A percentile compares a stretch with the other conserved stretches of the same genome.
These are phyloP conservation scores for Euclidium syriacum DNA, from an alignment of 345 rosid genomes.

Conservation along the genomic window DNA sequence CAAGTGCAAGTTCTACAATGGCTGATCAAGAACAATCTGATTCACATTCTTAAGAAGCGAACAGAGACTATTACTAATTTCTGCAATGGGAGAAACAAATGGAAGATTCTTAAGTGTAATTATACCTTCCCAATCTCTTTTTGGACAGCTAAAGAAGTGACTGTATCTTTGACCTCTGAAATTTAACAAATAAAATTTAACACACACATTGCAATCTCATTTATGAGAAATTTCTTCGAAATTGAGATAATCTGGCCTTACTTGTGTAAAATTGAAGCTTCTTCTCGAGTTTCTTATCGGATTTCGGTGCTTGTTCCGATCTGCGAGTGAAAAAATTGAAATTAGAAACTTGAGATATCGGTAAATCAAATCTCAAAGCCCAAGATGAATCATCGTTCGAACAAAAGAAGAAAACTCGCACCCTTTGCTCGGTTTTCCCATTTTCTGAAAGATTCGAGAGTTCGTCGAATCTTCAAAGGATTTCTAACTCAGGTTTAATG, in stretches of 20 bases:
- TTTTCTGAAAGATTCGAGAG: conserved; percentile 7
- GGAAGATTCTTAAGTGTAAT: background rate
- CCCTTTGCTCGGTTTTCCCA: conserved; percentile 35
- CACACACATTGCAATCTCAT: background rate
- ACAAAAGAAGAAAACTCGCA: background rate
- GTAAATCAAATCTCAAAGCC: background rate
- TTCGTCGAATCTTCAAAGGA: background rate
- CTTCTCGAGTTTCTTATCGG: conserved; percentile 54
- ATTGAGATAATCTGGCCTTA: conserved; percentile 17
- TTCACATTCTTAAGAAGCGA: background rate
- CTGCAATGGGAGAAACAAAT: background rate
- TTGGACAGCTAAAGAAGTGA: conserved; percentile 48
- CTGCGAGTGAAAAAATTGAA: conserved; percentile 7
- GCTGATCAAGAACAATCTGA: background rate
- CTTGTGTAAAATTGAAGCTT: conserved; percentile 57
- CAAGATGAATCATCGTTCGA: background rate
- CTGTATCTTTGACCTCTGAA: conserved; percentile 62
- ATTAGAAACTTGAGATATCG: background rate
- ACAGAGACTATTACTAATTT: background rate
- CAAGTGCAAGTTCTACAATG: background rate
- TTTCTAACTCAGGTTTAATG: background rate
- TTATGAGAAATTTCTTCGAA: background rate
- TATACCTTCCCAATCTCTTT: conserved; percentile 53
- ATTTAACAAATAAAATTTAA: background rate
- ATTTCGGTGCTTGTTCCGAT: conserved; percentile 29